Evolutionary conservation across 83 land plant genomes (phyloP).

Genomic region (Picea mariana): DNA sequence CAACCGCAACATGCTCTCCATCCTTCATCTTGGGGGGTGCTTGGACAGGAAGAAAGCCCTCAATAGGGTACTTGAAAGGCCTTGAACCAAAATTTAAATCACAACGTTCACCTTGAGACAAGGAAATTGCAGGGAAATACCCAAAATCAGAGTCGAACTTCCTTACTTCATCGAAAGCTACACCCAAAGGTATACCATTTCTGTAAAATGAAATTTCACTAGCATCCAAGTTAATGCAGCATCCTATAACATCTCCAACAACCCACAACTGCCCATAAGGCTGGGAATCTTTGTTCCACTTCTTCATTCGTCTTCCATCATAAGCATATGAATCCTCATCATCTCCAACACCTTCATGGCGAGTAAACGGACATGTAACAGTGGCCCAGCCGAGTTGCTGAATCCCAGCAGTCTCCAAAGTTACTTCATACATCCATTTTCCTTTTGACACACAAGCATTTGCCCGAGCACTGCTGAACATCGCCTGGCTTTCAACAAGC

Average conservation of each 20-base stretch:
- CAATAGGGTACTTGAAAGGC: conserved; percentile 82
- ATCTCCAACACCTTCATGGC: conserved; percentile 92
- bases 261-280: too few relatives aligned
- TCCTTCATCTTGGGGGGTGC: conserved; percentile 44
- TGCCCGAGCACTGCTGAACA: conserved; percentile 89
- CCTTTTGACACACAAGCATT: conserved; percentile 87
- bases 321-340: conserved; percentile 94
- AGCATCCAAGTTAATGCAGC: too few relatives aligned
- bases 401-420: conserved; percentile 87
- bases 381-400: conserved; percentile 99
- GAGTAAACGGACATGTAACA: conserved; percentile 75
- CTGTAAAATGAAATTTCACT: too few relatives aligned
- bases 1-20: neutral
- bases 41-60: conserved; percentile 72
- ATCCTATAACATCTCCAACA: too few relatives aligned
- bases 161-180: too few relatives aligned
- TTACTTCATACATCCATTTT: conserved; percentile 98
- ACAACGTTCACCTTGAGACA: conserved; percentile 10
- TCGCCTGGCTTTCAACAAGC: conserved; percentile 75
- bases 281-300: too few relatives aligned
- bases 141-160: too few relatives aligned
- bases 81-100: conserved; percentile 85
- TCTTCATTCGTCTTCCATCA: too few relatives aligned
- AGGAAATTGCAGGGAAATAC: too few relatives aligned
- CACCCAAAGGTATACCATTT: too few relatives aligned